Base-by-base conservation (phyloP, 176 grass and related monocot species). In the Oryza brachyantha region DNA sequence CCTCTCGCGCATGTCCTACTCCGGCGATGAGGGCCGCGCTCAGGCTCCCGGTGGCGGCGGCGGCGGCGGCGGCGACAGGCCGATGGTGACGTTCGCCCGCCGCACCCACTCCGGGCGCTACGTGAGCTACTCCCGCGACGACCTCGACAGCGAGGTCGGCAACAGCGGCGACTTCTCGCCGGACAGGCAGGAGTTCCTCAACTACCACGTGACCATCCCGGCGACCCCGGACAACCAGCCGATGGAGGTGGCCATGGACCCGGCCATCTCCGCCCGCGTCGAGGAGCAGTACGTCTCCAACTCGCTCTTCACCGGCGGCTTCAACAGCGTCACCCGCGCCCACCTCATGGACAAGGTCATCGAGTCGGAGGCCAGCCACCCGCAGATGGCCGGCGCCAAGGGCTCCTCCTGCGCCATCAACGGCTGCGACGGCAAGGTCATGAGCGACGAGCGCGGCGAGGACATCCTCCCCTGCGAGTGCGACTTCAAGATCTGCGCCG, bases 301-400 rank as follows among this genome's bases (percentile, higher is more conserved):
- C 77, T 95, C 96, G 3, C 79, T 99, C 70, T 99, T 99, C 88
- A 99, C 96, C 7, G 96, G 96, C 12, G 96, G 92, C 1, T 95
- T 93, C 84, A 95, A 99, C 77, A 99, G 86, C 62, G 88, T 91
- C 70, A 95, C 96, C 17, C 83, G 96, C 31, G 92, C 96, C 0
- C 96, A 93, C 82, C 88, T 99, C 74, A 99, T 99, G 96, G 96
- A 99, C 74, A 99, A 99, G 77, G 92, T 93, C 13, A 93, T 80
- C 42, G 96, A 99, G 1, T 95, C 92, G 0, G 92, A 93, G 74
- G 77, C 92, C 28, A 77, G 31, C 26, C 92, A 95, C 61, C 92
- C 92, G 24, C 96, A 99, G 80, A 97, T 97, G 95, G 92, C 90
- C 6, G 92, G 96, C 14, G 70, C 92, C 59, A 99, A 94, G 74